These are phyloP conservation scores for Brachypodium distachyon DNA, from an alignment of 202 grass and related monocot genomes.

Conservation along the genomic window DNA sequence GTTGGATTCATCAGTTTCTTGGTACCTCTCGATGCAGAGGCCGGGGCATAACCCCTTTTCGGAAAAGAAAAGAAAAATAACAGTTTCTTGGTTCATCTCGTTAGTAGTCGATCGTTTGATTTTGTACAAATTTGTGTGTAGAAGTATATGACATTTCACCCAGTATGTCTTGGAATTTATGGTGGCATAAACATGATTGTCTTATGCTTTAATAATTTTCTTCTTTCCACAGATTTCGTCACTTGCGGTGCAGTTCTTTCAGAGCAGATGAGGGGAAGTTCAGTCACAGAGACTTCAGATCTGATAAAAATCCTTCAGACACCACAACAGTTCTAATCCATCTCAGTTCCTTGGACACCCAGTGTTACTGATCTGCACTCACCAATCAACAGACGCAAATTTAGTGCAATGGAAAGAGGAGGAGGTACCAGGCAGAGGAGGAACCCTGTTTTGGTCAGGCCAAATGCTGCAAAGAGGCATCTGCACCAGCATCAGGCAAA, in stretches of 20 bases:
- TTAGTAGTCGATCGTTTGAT: neutral
- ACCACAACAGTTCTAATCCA: neutral
- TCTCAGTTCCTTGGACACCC: neutral
- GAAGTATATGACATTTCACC: neutral
- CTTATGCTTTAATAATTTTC: neutral
- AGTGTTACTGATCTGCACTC: neutral
- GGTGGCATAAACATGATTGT: neutral
- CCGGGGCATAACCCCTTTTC: too few species aligned
- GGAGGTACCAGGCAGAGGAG: constrained; percentile 1
- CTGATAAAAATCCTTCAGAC: constrained; percentile 1
- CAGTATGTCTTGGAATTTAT: neutral
- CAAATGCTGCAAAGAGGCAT: constrained; percentile 7
- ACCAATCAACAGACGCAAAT: neutral
- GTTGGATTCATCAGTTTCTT: neutral
- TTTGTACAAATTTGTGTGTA: neutral
- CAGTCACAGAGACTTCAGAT: neutral
- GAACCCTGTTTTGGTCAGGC: neutral
- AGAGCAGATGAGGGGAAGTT: neutral
- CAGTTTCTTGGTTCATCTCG: neutral
- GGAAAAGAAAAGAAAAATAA: too few species aligned
- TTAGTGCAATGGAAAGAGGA: constrained; percentile 2
- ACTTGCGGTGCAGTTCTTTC: neutral
- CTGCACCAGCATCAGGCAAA: constrained; percentile 16
- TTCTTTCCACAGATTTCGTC: neutral
- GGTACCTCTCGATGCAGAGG: neutral